Percentiles rank a stretch among this genome's conserved stretches.
phyloP scores from a whole-genome alignment of 2,329 filamentous ascomycete genomes.

The Lachnellula arida region DNA sequence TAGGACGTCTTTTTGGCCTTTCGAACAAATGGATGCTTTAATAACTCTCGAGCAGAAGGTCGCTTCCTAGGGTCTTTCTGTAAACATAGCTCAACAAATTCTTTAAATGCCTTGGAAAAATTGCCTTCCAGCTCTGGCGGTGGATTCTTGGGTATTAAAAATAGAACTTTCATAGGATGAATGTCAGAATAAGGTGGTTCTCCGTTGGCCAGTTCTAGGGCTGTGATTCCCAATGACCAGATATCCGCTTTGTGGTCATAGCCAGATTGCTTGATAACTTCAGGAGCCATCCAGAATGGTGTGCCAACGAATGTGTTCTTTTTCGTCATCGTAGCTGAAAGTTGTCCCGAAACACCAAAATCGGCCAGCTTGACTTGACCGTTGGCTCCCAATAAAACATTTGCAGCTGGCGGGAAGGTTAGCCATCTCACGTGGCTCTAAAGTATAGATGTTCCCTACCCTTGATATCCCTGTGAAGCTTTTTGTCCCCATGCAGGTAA shows the following conservation, averaged over 20 bases:
- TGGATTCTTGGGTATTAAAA: slow-evolving; percentile 91
- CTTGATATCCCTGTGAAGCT: slow-evolving; percentile 95
- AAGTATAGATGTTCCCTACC: slow-evolving; percentile 46
- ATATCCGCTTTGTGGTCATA: slow-evolving; percentile 98
- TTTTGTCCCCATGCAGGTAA: slow-evolving; percentile 92
- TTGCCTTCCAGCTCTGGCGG: slow-evolving; percentile 77
- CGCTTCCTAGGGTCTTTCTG: slow-evolving; percentile 85
- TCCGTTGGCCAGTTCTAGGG: slow-evolving; percentile 83
- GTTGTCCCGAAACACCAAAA: slow-evolving; percentile 93
- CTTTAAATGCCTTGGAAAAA: slow-evolving; percentile 78
- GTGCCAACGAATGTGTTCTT: slow-evolving; percentile 99
- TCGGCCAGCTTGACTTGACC: slow-evolving; percentile 97
- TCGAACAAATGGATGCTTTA: slow-evolving; percentile 86
- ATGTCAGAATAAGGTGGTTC: slow-evolving; percentile 95
- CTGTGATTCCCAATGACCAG: slow-evolving; percentile 94
- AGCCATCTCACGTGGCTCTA: slow-evolving; percentile 6
- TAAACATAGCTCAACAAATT: slow-evolving; percentile 78
- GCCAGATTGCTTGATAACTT: slow-evolving; percentile 97
- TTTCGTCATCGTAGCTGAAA: slow-evolving; percentile 98
- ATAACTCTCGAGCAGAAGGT: slow-evolving; percentile 78
- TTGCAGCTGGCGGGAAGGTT: slow-evolving; percentile 62
- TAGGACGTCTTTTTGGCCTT: slow-evolving; percentile 95
- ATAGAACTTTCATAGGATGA: slow-evolving; percentile 97
- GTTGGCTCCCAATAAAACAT: slow-evolving; percentile 81
- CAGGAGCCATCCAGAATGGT: slow-evolving; percentile 98